Conservation (phyloP, 106 monocot genomes). For the Chionographis japonica region DNA sequence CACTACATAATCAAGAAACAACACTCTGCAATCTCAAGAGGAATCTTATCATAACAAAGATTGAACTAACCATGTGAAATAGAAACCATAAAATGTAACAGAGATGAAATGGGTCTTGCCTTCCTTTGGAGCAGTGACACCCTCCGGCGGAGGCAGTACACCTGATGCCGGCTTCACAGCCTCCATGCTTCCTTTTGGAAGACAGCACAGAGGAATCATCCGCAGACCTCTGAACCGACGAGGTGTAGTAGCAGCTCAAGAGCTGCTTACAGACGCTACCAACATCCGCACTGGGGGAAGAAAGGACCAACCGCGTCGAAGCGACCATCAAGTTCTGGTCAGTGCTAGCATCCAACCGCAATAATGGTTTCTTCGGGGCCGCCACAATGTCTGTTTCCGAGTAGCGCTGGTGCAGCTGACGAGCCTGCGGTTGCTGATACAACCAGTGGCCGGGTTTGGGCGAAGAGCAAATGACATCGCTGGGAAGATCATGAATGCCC, state of each 20-base stretch:
- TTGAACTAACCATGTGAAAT: not conserved
- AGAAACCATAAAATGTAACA: not conserved
- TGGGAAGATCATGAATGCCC: not conserved
- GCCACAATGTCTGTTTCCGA: not conserved
- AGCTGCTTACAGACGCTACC: conserved; percentile 1
- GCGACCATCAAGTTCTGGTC: not conserved
- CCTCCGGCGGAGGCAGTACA: conserved; percentile 11
- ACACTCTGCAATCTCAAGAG: not conserved
- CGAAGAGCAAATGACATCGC: not conserved
- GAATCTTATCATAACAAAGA: not conserved
- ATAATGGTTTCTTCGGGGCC: too few relatives aligned
- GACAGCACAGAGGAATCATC: not conserved
- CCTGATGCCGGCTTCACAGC: not conserved
- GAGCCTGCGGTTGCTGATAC: not conserved
- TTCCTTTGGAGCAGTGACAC: conserved; percentile 23
- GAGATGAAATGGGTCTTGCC: conserved; percentile 3
- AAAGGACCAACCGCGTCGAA: not conserved
- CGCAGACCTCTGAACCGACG: conserved; percentile 4
- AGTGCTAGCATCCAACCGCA: not conserved
- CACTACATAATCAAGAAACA: too few relatives aligned
- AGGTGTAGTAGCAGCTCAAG: conserved; percentile 8
- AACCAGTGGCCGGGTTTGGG: too few relatives aligned
- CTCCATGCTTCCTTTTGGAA: conserved; percentile 6
- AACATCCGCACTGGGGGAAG: not conserved
- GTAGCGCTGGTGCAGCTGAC: not conserved